These are phyloP conservation scores for Arabidopsis hybrid DNA, from an alignment of 441 rosid genomes.

Conservation along the genomic window DNA sequence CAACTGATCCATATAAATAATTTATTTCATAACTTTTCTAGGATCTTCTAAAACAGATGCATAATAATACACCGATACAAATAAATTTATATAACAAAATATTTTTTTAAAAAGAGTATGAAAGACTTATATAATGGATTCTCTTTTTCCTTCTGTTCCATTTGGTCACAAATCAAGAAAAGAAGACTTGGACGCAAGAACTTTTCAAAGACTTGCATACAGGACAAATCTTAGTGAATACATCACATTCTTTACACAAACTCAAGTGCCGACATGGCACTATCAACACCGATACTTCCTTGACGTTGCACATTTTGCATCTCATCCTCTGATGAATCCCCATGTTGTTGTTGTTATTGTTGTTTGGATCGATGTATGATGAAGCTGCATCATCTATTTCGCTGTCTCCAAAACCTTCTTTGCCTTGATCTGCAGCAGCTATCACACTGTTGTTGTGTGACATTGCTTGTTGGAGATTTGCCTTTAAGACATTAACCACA, in stretches of 20 bases:
- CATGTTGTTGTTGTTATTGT: slow-evolving; percentile 33
- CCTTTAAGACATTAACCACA: slow-evolving; percentile 60
- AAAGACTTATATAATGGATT: background rate
- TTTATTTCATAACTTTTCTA: too few species aligned
- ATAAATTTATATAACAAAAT: background rate
- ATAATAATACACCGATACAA: background rate
- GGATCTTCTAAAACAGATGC: background rate
- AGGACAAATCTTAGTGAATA: slow-evolving; percentile 56
- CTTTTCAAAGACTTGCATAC: slow-evolving; percentile 62
- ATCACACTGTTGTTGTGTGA: slow-evolving; percentile 47
- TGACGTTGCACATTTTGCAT: slow-evolving; percentile 60
- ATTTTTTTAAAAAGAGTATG: background rate
- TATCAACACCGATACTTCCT: slow-evolving; percentile 58
- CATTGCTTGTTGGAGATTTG: slow-evolving; percentile 66
- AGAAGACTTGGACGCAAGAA: slow-evolving; percentile 51
- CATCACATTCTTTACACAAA: slow-evolving; percentile 70
- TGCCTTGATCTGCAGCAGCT: slow-evolving; percentile 45
- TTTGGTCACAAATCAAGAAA: slow-evolving; percentile 27
- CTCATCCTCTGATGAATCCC: slow-evolving; percentile 46
- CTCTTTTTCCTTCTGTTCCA: background rate
- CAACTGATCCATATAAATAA: too few species aligned
- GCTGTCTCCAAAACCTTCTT: slow-evolving; percentile 79
- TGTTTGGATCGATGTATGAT: slow-evolving; percentile 55
- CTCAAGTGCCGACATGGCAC: slow-evolving; percentile 76
- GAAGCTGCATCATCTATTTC: slow-evolving; percentile 66